These are phyloP conservation scores for Lactarius hengduanensis DNA, from an alignment of 768 basidiomycete species.

Conservation along the genomic window DNA sequence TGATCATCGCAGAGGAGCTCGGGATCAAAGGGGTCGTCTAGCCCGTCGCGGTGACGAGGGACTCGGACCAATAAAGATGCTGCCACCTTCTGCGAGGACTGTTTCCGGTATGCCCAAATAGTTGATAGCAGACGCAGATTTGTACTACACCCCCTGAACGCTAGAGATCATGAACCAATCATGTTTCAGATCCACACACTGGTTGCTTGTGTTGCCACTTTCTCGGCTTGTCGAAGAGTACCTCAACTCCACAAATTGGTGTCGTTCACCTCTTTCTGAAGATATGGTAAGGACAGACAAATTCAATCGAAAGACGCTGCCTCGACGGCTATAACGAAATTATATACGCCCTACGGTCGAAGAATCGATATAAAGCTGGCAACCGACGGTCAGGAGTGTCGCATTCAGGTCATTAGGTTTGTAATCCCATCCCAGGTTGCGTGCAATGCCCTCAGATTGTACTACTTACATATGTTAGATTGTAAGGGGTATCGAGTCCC, in stretches of 20 bases:
- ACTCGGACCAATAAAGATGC: too few species aligned
- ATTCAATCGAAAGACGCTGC: not conserved
- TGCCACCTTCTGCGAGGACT: not conserved
- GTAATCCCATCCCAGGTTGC: too few species aligned
- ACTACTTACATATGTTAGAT: too few species aligned
- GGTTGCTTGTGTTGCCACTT: not conserved
- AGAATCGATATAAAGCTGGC: not conserved
- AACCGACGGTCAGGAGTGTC: not conserved
- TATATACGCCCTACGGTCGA: not conserved
- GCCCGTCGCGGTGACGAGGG: not conserved
- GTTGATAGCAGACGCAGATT: not conserved
- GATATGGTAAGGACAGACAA: not conserved
- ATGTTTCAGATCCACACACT: not conserved
- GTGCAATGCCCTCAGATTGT: too few species aligned
- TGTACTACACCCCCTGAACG: not conserved
- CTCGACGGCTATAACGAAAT: not conserved
- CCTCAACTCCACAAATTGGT: too few species aligned
- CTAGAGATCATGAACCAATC: too few species aligned
- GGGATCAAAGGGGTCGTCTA: slow-evolving; percentile 42
- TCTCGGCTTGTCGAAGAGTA: not conserved
- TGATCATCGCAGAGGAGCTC: slow-evolving; percentile 56
- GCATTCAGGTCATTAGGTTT: not conserved
- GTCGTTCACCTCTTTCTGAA: not conserved
- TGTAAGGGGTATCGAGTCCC: too few species aligned
- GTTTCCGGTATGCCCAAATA: not conserved